Base-by-base conservation (phyloP, 2,329 filamentous ascomycete species). In the Colletotrichum liaoningense region DNA sequence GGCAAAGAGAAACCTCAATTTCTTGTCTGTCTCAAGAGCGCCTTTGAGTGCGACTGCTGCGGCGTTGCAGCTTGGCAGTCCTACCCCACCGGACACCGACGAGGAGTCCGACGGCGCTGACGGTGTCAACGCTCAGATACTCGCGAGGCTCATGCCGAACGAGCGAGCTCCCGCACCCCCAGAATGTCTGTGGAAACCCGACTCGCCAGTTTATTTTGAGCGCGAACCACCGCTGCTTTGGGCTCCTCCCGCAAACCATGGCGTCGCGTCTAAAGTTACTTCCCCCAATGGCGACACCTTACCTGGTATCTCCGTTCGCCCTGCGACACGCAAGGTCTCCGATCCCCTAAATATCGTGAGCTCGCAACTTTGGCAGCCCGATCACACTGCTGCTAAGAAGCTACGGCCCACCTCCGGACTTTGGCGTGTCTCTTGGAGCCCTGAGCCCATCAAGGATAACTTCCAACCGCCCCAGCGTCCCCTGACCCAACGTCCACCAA, bases 41-140 rank as follows among this genome's bases (percentile, higher is more conserved):
- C 67, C 42, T 24, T 62, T 70, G 49, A 73, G 70, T 59, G 70
- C 64, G 49, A 73, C 67, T 59, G 70, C 70, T 69, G 56, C 72
- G 28, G 59, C 67, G 69, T 80, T 81, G 11, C 82, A 84, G 67
- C 77, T 89, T 3, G 86, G 83, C 49, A 90, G 87, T 75, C 87
- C 88, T 38, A 90, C 88, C 59, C 88, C 88, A 63, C 86, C 88
- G 8, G 88, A 90, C 66, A 89, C 86, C 19, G 84, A 88, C 69
- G 72, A 56, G 16, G 82, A 85, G 64, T 85, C 85, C n/a, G 85
- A 85, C 58, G 76, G 76, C 74, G 81, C 81, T 42, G 46, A 63
- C 5, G 81, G 81, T 38, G 46, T 52, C 5, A 22, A 84, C 73
- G 79, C 70, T 73, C 70, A 65, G 67, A 70, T 70, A 52, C n/a